These are phyloP conservation scores for Planoprotostelium fungivorum DNA, from an alignment of 78 protist genomes.

Conservation along the genomic window DNA sequence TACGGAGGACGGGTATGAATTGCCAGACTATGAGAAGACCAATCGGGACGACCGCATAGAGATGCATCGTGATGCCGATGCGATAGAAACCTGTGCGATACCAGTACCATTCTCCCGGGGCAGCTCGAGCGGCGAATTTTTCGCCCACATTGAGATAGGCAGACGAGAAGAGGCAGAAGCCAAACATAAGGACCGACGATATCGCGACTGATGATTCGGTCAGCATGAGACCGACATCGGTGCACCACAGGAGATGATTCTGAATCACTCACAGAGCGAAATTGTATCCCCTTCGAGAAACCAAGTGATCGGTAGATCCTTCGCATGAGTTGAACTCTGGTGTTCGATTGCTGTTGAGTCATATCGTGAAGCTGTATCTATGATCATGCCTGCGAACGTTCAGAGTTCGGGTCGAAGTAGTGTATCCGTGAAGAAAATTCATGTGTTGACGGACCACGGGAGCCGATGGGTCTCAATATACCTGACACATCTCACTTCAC, in stretches of 20 bases:
- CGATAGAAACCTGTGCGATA: not conserved
- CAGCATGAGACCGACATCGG: not conserved
- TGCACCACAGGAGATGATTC: not conserved
- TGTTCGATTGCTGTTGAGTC: too few species aligned
- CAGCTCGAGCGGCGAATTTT: not conserved
- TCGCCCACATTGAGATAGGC: not conserved
- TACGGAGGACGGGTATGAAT: not conserved
- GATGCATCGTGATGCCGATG: not conserved
- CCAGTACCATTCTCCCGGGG: not conserved
- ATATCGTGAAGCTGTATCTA: too few species aligned
- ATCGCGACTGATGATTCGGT: not conserved
- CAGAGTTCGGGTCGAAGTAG: too few species aligned
- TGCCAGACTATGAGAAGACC: not conserved
- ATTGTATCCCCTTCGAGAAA: not conserved
- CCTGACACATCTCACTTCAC: not conserved
- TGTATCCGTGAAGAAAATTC: too few species aligned
- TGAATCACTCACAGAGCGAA: not conserved
- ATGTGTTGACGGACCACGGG: too few species aligned
- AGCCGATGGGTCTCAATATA: too few species aligned
- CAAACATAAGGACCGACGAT: not conserved
- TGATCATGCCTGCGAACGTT: too few species aligned
- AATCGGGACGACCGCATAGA: not conserved
- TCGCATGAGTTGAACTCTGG: too few species aligned
- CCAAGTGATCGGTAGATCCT: not conserved
- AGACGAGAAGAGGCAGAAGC: not conserved